Evolutionary conservation across 768 basidiomycete genomes (phyloP).

Genomic region (Lentinula sp.): DNA sequence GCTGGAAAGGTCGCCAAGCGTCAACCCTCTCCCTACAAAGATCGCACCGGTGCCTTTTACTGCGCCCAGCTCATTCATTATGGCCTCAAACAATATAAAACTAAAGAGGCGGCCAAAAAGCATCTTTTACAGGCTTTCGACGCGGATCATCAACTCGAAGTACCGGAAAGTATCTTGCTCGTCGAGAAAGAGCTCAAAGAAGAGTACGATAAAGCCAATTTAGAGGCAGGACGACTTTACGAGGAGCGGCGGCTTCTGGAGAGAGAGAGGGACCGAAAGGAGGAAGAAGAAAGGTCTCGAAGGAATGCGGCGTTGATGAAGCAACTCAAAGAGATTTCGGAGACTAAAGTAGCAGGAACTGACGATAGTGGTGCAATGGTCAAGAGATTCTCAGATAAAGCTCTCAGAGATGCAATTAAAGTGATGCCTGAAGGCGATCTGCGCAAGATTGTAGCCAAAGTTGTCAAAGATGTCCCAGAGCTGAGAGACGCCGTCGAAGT

Average conservation of each 20-base stretch:
- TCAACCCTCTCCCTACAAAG: not conserved
- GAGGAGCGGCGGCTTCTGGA: not conserved
- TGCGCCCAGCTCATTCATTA: not conserved
- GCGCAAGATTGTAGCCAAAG: not conserved
- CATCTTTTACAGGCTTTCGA: not conserved
- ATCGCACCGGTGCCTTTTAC: not conserved
- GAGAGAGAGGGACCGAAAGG: not conserved
- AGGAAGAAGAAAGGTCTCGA: not conserved
- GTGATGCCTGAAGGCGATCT: not conserved
- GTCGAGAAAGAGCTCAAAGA: not conserved
- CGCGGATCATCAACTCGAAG: not conserved
- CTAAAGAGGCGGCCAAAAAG: not conserved
- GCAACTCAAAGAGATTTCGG: not conserved
- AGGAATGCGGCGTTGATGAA: not conserved
- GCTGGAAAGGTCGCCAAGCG: not conserved
- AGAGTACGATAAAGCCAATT: not conserved
- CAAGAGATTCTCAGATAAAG: not conserved
- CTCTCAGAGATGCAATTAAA: not conserved
- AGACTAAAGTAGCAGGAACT: not conserved
- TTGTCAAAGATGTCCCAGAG: not conserved
- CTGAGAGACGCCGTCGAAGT: not conserved
- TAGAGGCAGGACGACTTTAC: not conserved
- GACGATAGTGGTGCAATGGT: not conserved
- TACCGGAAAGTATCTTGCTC: not conserved
- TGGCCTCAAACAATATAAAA: not conserved